Percentiles rank a stretch among this genome's conserved stretches.
Conservation (phyloP, 805 yeast genomes). For the Candida sphagnicola region DNA sequence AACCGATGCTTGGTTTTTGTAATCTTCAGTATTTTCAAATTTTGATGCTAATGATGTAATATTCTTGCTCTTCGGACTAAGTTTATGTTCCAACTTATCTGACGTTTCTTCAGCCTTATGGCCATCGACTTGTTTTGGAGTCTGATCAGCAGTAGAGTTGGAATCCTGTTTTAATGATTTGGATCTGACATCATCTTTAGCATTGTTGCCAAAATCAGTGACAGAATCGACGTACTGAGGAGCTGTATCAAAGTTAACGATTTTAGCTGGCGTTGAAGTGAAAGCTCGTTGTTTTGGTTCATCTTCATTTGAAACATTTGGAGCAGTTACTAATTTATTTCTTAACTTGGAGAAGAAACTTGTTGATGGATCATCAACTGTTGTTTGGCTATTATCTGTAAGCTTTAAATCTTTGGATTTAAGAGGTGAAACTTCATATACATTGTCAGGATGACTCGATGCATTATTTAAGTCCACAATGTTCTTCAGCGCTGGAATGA, state of each 20-base stretch:
- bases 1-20: background rate
- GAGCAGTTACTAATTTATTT: conserved; percentile 1
- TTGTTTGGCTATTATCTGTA: background rate
- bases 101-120: conserved; percentile 2
- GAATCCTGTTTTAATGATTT: too few relatives aligned
- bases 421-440: conserved; percentile 1
- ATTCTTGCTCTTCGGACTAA: conserved; percentile 13
- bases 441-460: background rate
- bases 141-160: too few relatives aligned
- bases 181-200: too few relatives aligned
- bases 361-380: conserved; percentile 5
- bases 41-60: conserved; percentile 20
- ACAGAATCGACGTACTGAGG: too few relatives aligned
- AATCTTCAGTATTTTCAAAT: conserved; percentile 12
- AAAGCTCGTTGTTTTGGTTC: background rate
- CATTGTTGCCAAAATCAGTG: too few relatives aligned
- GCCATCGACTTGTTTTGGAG: too few relatives aligned
- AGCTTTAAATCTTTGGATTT: conserved; percentile 1
- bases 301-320: background rate
- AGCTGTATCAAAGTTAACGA: too few relatives aligned
- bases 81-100: background rate
- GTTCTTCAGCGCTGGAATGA: background rate
- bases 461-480: background rate
- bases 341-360: conserved; percentile 2
- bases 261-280: too few relatives aligned